phyloP scores from a whole-genome alignment of 2,329 filamentous ascomycete species.

The Colletotrichum musicola region DNA sequence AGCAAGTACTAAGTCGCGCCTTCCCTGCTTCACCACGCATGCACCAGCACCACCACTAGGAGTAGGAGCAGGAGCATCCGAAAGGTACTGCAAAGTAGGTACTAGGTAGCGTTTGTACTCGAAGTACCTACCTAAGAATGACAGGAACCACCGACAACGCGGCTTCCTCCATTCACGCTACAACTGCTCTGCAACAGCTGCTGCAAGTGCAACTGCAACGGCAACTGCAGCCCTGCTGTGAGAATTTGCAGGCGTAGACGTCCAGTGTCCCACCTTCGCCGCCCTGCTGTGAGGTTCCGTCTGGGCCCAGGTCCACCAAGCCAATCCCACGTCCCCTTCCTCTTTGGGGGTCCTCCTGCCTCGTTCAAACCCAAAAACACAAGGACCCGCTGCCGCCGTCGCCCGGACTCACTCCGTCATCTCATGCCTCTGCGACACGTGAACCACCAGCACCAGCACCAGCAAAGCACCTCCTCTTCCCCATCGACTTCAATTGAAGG shows the following conservation, averaged over 20 bases:
- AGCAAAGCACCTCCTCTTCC: neutral
- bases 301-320: neutral
- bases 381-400: conserved; percentile 24
- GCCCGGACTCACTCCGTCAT: conserved; percentile 34
- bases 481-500: conserved; percentile 4
- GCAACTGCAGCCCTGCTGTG: conserved; percentile 25
- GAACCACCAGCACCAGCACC: conserved; percentile 32
- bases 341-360: conserved; percentile 12
- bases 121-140: conserved; percentile 3
- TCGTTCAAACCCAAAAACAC: conserved; percentile 13
- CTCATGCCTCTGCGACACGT: conserved; percentile 33
- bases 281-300: neutral
- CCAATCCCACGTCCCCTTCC: neutral
- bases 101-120: too few species aligned
- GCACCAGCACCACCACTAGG: neutral
- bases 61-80: conserved; percentile 1
- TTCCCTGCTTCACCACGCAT: conserved; percentile 5
- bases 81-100: neutral
- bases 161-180: neutral
- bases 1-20: neutral
- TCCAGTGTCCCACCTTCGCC: neutral
- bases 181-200: conserved; percentile 19
- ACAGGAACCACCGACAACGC: conserved; percentile 11
- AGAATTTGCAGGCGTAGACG: conserved; percentile 8
- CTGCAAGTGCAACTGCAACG: neutral